Evolutionary conservation across 192 early-diverging fungal genomes (phyloP), one percentile per base, ranked within the genome.

Genomic region (Gigaspora rosea): DNA sequence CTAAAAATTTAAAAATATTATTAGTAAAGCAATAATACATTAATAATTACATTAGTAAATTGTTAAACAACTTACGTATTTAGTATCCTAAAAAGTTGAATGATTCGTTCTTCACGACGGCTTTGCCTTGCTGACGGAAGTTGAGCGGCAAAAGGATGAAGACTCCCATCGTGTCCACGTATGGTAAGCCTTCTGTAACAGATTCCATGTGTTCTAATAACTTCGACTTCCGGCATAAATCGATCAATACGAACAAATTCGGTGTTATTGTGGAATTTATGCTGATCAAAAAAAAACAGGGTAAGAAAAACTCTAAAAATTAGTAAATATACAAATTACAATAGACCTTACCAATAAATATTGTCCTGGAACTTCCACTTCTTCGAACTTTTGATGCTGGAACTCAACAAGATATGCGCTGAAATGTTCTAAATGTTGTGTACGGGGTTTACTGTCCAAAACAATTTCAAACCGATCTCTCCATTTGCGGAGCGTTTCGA

Each of bases 321-420:
- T 41, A 41, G 7, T 41, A 41, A 41, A 41, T 7, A 36, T 54
- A 64, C 54, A 20, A 67, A 77, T 65, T 62, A 20, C 3, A 35
- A 27, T 48, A 32, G 18, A 52, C 20, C 67, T 82, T 76, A 98
- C 89, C 84, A 93, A 76, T 78, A 97, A 82, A 80, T 98, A 98
- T 82, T 99, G 97, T 8, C 98, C 98, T 16, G 98, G 98, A 8
- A 99, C 90, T 77, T 98, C 97, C n/a, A 99, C 94, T 69, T 98
- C 96, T 76, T 98, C 97, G 79, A 99, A 98, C 81, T 97, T 97
- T 80, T 95, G 93, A 82, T 97, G 95, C 79, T 99, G 96, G 87
- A 99, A 98, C 82, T 99, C 98, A 10, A 94, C 95, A 62, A 99
- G 82, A 85, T 96, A 97, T 57, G 94, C 93, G 48, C 91, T 94